Percentiles rank a stretch among this genome's conserved stretches.
Evolutionary conservation across 192 early-diverging fungal species (phyloP).

Genomic region (Haplosporangium gracile): DNA sequence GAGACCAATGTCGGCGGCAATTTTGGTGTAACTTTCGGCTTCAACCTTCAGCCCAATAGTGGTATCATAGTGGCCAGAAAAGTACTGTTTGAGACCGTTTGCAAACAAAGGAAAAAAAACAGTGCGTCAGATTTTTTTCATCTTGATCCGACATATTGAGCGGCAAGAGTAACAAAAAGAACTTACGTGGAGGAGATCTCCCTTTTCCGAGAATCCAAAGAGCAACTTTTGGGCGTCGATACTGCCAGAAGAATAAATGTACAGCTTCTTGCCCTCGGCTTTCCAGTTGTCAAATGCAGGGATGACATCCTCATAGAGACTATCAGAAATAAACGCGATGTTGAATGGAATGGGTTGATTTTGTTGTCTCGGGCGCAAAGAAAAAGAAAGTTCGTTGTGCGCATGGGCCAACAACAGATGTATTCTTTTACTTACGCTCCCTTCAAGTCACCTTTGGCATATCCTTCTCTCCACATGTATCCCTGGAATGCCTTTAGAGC

Average conservation of each 20-base stretch:
- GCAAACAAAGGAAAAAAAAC: not conserved
- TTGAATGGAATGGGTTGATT: not conserved
- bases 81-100: conserved; percentile 60
- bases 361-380: not conserved
- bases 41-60: conserved; percentile 86
- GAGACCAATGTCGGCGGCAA: conserved; percentile 76
- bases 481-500: conserved; percentile 93
- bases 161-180: not conserved
- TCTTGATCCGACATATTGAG: not conserved
- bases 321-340: conserved; percentile 31
- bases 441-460: conserved; percentile 77
- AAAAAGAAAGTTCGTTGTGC: not conserved
- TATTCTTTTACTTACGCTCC: conserved; percentile 71
- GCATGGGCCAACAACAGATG: not conserved
- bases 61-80: conserved; percentile 95
- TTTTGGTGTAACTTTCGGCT: conserved; percentile 76
- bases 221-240: conserved; percentile 94
- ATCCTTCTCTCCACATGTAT: conserved; percentile 96
- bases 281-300: conserved; percentile 83
- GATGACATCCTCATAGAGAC: conserved; percentile 91
- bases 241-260: conserved; percentile 98
- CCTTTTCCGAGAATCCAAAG: conserved; percentile 86
- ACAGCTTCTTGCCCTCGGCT: conserved; percentile 71
- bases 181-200: conserved; percentile 76
- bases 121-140: not conserved